Conservation (phyloP, 768 basidiomycete species). For the Hortiboletus campestris region DNA sequence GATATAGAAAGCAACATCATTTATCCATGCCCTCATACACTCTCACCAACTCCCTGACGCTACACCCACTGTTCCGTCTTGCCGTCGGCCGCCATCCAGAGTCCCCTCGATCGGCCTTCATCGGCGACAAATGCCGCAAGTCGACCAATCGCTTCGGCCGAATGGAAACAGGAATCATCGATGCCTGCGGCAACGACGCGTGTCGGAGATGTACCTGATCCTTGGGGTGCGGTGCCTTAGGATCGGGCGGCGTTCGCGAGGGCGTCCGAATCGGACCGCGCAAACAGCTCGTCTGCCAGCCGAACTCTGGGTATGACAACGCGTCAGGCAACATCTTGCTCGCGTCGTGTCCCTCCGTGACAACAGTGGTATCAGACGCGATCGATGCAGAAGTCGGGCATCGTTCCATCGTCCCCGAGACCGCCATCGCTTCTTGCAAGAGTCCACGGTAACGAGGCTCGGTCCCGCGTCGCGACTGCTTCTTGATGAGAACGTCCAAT, state of each 20-base stretch:
- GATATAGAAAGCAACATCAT: not conserved
- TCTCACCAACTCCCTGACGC: slow-evolving; percentile 70
- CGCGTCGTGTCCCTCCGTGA: slow-evolving; percentile 39
- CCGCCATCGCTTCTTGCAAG: slow-evolving; percentile 33
- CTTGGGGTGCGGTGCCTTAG: slow-evolving; percentile 52
- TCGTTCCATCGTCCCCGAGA: slow-evolving; percentile 21
- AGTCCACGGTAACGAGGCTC: slow-evolving; percentile 55
- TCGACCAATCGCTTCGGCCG: slow-evolving; percentile 53
- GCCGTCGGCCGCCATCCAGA: slow-evolving; percentile 27
- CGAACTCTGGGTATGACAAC: slow-evolving; percentile 39
- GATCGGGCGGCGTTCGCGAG: slow-evolving; percentile 46
- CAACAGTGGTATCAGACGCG: slow-evolving; percentile 31
- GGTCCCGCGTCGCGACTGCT: slow-evolving; percentile 33
- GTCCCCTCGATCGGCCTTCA: slow-evolving; percentile 35
- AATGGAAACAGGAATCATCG: slow-evolving; percentile 44
- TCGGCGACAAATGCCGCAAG: slow-evolving; percentile 42
- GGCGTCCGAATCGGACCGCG: slow-evolving; percentile 63
- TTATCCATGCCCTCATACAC: slow-evolving; percentile 49
- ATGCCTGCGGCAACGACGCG: slow-evolving; percentile 39
- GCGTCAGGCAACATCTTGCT: slow-evolving; percentile 43
- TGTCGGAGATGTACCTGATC: slow-evolving; percentile 64
- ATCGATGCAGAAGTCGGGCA: slow-evolving; percentile 12
- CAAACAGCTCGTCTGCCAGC: slow-evolving; percentile 22
- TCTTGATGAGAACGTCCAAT: slow-evolving; percentile 32
- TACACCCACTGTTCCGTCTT: slow-evolving; percentile 64